phyloP scores from a whole-genome alignment of 2,329 filamentous ascomycete genomes.

The Aspergillus pseudoglaucus region DNA sequence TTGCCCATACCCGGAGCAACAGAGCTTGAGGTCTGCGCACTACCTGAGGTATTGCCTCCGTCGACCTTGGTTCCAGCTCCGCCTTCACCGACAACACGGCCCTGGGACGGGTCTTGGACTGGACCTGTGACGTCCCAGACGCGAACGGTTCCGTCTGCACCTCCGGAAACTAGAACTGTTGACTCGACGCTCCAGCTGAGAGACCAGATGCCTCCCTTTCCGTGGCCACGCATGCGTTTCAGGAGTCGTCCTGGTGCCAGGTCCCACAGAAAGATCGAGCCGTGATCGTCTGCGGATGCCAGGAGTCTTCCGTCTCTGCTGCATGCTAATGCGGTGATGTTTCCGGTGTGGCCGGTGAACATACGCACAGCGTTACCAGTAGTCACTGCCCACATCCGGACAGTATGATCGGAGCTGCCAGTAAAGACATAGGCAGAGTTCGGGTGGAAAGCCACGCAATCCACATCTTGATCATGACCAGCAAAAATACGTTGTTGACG shows the following conservation, averaged over 20 bases:
- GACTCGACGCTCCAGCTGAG: constrained; percentile 92
- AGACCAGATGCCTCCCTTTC: constrained; percentile 87
- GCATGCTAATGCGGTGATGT: constrained; percentile 77
- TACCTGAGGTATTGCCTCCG: constrained; percentile 44
- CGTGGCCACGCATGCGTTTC: constrained; percentile 91
- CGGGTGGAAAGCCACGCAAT: constrained; percentile 85
- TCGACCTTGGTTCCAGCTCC: constrained; percentile 46
- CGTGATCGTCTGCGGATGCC: constrained; percentile 82
- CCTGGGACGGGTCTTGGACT: constrained; percentile 53
- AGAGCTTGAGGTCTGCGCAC: constrained; percentile 39
- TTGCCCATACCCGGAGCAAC: constrained; percentile 37
- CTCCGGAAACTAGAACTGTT: constrained; percentile 80
- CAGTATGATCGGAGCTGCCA: constrained; percentile 83
- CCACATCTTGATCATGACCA: constrained; percentile 90
- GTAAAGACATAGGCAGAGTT: constrained; percentile 94
- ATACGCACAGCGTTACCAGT: constrained; percentile 83
- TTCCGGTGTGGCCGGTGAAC: constrained; percentile 85
- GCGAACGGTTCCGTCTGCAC: constrained; percentile 85
- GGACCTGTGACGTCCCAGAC: constrained; percentile 84
- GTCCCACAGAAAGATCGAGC: constrained; percentile 92
- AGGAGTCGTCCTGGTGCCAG: constrained; percentile 76
- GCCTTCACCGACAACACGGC: constrained; percentile 46
- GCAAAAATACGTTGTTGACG: constrained; percentile 82
- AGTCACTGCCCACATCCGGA: constrained; percentile 94
- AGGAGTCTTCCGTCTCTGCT: constrained; percentile 82